phyloP scores from a whole-genome alignment of 139 green algal species.

The Monoraphidium neglectum region DNA sequence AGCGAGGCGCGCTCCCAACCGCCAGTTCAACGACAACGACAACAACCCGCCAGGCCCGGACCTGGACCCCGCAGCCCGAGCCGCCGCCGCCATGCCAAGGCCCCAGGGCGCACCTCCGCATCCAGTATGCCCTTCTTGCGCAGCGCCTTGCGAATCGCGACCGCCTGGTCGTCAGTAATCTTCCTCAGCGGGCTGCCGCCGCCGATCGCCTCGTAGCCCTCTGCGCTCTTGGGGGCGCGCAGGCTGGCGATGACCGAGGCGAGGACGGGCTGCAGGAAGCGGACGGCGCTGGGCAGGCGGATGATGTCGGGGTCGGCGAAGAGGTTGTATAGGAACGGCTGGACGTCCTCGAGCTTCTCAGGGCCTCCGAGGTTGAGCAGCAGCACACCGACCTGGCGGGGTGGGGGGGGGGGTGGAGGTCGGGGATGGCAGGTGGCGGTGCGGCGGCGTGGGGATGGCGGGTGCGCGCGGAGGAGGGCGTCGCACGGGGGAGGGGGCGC shows the following conservation, averaged over 20 bases:
- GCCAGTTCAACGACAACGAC: no score
- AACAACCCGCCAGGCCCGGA: no score
- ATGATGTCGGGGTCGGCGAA: conserved; percentile 99
- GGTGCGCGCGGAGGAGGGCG: no score
- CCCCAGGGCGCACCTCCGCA: conserved; percentile 3
- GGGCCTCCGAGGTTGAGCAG: conserved; percentile 98
- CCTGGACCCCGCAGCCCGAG: not conserved
- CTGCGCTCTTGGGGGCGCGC: conserved; percentile 84
- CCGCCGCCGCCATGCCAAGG: not conserved
- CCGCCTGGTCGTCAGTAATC: conserved; percentile 95
- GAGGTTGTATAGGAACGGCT: conserved; percentile 99
- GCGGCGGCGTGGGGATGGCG: no score
- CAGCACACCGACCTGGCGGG: conserved; percentile 92
- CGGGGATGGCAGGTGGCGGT: no score
- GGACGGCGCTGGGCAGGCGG: conserved; percentile 42
- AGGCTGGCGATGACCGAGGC: conserved; percentile 84
- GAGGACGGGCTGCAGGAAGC: conserved; percentile 86
- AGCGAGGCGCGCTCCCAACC: no score
- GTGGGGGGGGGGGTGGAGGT: no score
- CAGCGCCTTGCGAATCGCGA: conserved; percentile 70
- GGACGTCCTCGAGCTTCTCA: conserved; percentile 95
- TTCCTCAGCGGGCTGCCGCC: conserved; percentile 90
- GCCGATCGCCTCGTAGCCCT: conserved; percentile 95
- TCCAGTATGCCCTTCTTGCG: conserved; percentile 35
- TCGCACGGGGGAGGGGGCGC: no score